phyloP scores from a whole-genome alignment of 1,284 basidiomycete genomes.

The Fomitopsis palustris region DNA sequence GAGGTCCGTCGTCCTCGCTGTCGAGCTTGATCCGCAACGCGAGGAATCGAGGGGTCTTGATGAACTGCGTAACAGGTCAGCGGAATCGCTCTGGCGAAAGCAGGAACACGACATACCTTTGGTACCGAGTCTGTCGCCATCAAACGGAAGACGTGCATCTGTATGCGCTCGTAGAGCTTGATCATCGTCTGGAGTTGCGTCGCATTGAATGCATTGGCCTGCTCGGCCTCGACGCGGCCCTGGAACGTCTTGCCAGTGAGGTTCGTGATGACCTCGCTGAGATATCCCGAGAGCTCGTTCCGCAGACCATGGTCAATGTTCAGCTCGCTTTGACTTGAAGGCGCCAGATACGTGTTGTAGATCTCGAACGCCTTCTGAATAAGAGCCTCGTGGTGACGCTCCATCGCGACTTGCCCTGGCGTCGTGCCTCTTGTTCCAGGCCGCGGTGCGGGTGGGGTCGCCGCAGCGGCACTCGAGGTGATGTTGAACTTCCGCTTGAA shows the following conservation, averaged over 20 bases:
- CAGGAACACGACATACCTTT: slow-evolving; percentile 52
- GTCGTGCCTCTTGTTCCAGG: slow-evolving; percentile 43
- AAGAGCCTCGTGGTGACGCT: slow-evolving; percentile 93
- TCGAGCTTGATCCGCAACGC: slow-evolving; percentile 74
- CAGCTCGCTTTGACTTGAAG: slow-evolving; percentile 91
- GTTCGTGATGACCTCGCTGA: slow-evolving; percentile 81
- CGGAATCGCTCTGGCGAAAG: neutral
- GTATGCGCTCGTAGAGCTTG: slow-evolving; percentile 91
- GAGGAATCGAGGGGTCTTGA: slow-evolving; percentile 77
- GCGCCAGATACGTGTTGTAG: slow-evolving; percentile 93
- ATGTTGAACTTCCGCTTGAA: slow-evolving; percentile 96
- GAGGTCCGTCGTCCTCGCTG: slow-evolving; percentile 52
- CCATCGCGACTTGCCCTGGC: slow-evolving; percentile 88
- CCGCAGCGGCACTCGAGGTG: slow-evolving; percentile 86
- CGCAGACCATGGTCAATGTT: slow-evolving; percentile 98
- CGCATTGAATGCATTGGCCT: slow-evolving; percentile 79
- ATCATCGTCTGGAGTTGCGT: slow-evolving; percentile 95
- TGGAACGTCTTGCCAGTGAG: slow-evolving; percentile 75
- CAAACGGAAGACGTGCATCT: slow-evolving; percentile 93
- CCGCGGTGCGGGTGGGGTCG: slow-evolving; percentile 32
- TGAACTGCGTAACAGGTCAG: slow-evolving; percentile 51
- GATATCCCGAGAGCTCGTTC: slow-evolving; percentile 90
- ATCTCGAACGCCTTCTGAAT: slow-evolving; percentile 95
- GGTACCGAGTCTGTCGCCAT: slow-evolving; percentile 99
- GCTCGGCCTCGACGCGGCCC: slow-evolving; percentile 76